A percentile compares a stretch with the other conserved stretches of the same genome.
These are phyloP conservation scores for Kwoniella shandongensis DNA, from an alignment of 768 basidiomycete genomes.

Conservation along the genomic window DNA sequence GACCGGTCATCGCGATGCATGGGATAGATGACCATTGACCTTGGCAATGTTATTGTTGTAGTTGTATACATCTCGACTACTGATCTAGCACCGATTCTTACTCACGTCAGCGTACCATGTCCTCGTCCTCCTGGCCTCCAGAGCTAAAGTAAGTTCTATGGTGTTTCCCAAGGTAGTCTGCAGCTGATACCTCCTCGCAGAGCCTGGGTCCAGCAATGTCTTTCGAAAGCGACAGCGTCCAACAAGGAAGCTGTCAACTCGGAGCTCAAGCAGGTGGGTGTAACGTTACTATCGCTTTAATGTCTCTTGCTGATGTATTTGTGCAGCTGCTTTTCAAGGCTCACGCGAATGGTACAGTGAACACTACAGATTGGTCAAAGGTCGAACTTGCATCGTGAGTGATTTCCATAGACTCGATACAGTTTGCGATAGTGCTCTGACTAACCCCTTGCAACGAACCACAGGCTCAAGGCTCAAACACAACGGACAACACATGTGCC, in stretches of 20 bases:
- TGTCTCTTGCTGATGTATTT: not conserved
- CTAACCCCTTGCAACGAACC: not conserved
- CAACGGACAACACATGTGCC: conserved; percentile 36
- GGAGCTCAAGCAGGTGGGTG: conserved; percentile 75
- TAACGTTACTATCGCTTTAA: not conserved
- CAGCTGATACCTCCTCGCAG: conserved; percentile 56
- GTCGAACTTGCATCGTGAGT: conserved; percentile 81
- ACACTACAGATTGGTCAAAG: conserved; percentile 91
- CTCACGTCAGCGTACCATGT: conserved; percentile 3
- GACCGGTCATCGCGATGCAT: too few species aligned
- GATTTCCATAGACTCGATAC: too few species aligned
- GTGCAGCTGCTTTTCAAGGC: conserved; percentile 81
- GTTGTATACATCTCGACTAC: too few species aligned
- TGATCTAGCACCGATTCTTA: too few species aligned
- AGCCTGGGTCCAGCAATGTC: conserved; percentile 91
- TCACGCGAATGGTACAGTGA: conserved; percentile 76
- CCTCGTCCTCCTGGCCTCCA: conserved; percentile 33
- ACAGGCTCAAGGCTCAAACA: conserved; percentile 41
- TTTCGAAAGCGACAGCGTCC: conserved; percentile 83
- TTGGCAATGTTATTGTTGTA: too few species aligned
- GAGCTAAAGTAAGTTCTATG: conserved; percentile 29
- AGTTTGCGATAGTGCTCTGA: conserved; percentile 42
- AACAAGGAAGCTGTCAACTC: conserved; percentile 85
- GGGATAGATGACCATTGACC: too few species aligned
- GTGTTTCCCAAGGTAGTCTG: not conserved